Conservation (phyloP, 1,139 yeast genomes). For the Suhomyces terraborum region DNA sequence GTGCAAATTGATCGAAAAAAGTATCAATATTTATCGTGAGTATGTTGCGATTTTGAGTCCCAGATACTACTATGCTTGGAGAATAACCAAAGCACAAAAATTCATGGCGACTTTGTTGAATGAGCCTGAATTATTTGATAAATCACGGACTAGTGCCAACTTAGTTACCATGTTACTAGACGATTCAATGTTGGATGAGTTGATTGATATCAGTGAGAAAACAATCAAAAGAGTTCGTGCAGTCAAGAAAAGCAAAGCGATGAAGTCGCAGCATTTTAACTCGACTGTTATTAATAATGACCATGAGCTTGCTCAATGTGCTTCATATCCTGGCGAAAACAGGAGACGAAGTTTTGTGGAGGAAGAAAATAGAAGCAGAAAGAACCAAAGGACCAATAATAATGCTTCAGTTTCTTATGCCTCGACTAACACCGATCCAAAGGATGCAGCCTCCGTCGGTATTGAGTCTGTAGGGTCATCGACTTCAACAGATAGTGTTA, state of each 20-base stretch:
- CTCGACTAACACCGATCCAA: background rate
- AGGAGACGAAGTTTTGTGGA: background rate
- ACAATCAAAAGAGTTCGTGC: conserved; percentile 12
- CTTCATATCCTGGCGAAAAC: background rate
- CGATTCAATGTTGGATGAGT: conserved; percentile 13
- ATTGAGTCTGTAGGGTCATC: conserved; percentile 10
- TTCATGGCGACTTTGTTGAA: conserved; percentile 14
- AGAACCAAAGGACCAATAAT: background rate
- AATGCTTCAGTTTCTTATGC: background rate
- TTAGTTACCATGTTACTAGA: conserved; percentile 4
- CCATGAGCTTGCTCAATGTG: background rate
- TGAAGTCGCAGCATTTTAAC: background rate
- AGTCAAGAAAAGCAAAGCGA: conserved; percentile 1
- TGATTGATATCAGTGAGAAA: conserved; percentile 13
- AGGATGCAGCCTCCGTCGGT: background rate
- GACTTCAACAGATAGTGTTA: conserved; percentile 10
- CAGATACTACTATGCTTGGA: conserved; percentile 54
- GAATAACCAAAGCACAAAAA: conserved; percentile 46
- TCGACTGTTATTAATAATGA: background rate
- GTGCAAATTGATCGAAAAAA: conserved; percentile 6
- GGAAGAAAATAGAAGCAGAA: background rate
- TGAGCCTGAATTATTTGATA: conserved; percentile 14
- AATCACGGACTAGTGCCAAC: conserved; percentile 1
- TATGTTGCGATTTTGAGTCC: conserved; percentile 27
- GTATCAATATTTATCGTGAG: conserved; percentile 13